These are phyloP conservation scores for Daedalea quercina DNA, from an alignment of 768 basidiomycete species.

Conservation along the genomic window DNA sequence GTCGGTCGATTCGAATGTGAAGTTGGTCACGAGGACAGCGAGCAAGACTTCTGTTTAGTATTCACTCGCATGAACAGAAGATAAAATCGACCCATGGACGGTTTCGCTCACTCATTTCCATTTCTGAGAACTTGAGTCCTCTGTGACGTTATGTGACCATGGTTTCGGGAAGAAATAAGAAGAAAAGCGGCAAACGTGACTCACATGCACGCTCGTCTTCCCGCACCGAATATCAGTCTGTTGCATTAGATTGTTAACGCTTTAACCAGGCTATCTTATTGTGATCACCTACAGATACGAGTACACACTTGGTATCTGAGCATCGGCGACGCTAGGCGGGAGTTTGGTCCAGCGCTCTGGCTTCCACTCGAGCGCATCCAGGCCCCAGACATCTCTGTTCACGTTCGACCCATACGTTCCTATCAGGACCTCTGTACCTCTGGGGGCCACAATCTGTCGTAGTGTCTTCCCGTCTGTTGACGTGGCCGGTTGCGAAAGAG, in stretches of 20 bases:
- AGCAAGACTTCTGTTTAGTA: conserved; percentile 10
- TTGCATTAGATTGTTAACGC: neutral
- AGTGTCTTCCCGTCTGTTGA: neutral
- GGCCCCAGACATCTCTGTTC: conserved; percentile 35
- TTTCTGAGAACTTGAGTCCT: conserved; percentile 5
- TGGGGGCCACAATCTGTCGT: conserved; percentile 23
- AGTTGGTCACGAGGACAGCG: conserved; percentile 9
- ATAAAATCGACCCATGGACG: no score
- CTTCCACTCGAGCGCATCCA: conserved; percentile 31
- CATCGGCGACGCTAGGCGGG: neutral
- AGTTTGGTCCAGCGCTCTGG: conserved; percentile 34
- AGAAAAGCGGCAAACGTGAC: neutral
- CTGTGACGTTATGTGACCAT: neutral
- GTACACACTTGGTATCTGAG: conserved; percentile 3
- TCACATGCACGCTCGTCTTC: conserved; percentile 19
- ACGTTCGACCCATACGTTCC: conserved; percentile 33
- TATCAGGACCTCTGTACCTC: conserved; percentile 30
- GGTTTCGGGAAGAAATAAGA: no score
- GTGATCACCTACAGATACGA: neutral
- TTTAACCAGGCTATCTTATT: neutral
- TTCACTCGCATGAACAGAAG: no score
- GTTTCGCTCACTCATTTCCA: conserved; percentile 7
- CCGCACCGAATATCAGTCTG: conserved; percentile 21
- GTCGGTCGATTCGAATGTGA: conserved; percentile 11
- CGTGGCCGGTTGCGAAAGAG: neutral